Evolutionary conservation across 768 basidiomycete genomes (phyloP).

Genomic region (Brasilioporus rufonigricans): DNA sequence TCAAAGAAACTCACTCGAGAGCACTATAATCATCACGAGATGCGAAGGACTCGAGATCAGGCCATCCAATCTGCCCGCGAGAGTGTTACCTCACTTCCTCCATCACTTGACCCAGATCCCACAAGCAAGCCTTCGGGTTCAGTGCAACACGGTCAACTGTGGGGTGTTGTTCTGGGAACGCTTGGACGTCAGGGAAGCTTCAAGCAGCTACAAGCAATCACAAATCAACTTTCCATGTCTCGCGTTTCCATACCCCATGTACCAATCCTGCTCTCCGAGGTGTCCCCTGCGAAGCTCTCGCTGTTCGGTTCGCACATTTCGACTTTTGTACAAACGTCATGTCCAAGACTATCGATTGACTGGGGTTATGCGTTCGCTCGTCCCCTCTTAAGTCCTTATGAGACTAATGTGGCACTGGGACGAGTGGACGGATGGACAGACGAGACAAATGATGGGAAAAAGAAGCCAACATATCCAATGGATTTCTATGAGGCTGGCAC

Average conservation of each 20-base stretch:
- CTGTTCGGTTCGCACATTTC: conserved; percentile 80
- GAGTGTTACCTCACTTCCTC: conserved; percentile 45
- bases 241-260: conserved; percentile 67
- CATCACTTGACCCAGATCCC: conserved; percentile 1
- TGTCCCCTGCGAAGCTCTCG: conserved; percentile 92
- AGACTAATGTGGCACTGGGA: conserved; percentile 81
- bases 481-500: conserved; percentile 89
- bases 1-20: conserved; percentile 96
- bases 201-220: conserved; percentile 84
- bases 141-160: conserved; percentile 38
- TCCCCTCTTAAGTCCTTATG: conserved; percentile 91
- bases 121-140: conserved; percentile 16
- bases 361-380: conserved; percentile 96
- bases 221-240: conserved; percentile 60
- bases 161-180: conserved; percentile 95
- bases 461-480: conserved; percentile 73
- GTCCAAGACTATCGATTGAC: conserved; percentile 94
- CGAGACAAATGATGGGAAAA: conserved; percentile 19
- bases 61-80: conserved; percentile 74
- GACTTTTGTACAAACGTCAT: conserved; percentile 94
- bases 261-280: conserved; percentile 90
- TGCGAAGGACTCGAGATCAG: conserved; percentile 70
- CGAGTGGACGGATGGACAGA: conserved; percentile 66
- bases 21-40: conserved; percentile 84
- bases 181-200: conserved; percentile 93